Evolutionary conservation across 495 filamentous ascomycete species (phyloP).

Genomic region (Tuber borchii): DNA sequence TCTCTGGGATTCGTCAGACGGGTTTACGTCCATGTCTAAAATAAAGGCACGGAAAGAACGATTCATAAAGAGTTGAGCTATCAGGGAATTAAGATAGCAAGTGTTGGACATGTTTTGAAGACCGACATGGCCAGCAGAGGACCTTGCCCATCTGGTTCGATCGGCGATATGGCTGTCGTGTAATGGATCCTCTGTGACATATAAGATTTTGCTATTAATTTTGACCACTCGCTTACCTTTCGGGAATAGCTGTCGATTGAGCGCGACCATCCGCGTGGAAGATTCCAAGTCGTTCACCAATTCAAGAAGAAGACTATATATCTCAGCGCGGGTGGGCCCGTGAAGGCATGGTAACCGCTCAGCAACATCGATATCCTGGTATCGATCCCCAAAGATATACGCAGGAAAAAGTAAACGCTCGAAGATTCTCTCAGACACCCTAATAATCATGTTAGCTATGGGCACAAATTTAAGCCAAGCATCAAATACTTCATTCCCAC

Average conservation of each 20-base stretch:
- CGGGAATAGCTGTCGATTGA: constrained; percentile 35
- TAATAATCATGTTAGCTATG: constrained; percentile 14
- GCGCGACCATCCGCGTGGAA: constrained; percentile 30
- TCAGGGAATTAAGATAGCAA: constrained; percentile 92
- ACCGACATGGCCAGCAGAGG: constrained; percentile 71
- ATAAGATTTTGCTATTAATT: constrained; percentile 10
- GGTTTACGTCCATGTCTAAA: constrained; percentile 54
- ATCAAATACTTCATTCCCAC: constrained; percentile 29
- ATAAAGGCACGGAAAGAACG: constrained; percentile 79
- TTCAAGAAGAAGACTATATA: constrained; percentile 34
- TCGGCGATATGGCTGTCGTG: constrained; percentile 24
- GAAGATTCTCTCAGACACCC: constrained; percentile 33
- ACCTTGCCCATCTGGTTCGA: constrained; percentile 63
- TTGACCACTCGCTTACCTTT: constrained; percentile 21
- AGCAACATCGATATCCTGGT: constrained; percentile 14
- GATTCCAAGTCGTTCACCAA: constrained; percentile 28
- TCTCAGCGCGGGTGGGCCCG: constrained; percentile 34
- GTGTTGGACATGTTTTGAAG: constrained; percentile 88
- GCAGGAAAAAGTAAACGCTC: constrained; percentile 35
- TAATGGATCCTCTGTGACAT: constrained; percentile 26
- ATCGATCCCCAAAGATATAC: constrained; percentile 8
- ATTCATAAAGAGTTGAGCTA: constrained; percentile 98
- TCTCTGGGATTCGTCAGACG: constrained; percentile 54
- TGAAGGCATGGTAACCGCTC: constrained; percentile 38
- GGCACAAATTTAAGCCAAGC: neutral